phyloP scores from a whole-genome alignment of 1,139 yeast genomes.

The Pichia sp. region DNA sequence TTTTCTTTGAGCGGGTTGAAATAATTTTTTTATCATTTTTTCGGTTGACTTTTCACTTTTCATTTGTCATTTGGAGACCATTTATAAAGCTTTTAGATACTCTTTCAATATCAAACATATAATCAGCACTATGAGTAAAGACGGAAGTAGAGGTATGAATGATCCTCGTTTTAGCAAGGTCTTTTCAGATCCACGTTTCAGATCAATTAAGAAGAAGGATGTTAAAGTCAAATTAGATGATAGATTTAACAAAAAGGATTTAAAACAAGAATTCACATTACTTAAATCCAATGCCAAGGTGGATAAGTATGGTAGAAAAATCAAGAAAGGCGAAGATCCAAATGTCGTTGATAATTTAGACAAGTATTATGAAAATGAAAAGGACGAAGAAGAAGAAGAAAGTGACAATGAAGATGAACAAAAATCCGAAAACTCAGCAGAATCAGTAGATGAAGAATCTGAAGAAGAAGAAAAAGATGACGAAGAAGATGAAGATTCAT shows the following conservation, averaged over 20 bases:
- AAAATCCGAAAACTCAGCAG: slow-evolving; percentile 4
- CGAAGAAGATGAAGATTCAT: slow-evolving; percentile 37
- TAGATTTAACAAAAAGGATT: slow-evolving; percentile 75
- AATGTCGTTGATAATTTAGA: slow-evolving; percentile 43
- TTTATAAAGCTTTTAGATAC: background rate
- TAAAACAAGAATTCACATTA: slow-evolving; percentile 40
- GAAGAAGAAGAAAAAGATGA: slow-evolving; percentile 54
- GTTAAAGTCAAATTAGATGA: slow-evolving; percentile 80
- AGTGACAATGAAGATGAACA: slow-evolving; percentile 20
- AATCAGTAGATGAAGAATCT: slow-evolving; percentile 15
- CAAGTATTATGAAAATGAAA: slow-evolving; percentile 51
- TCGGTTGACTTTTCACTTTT: too few relatives aligned
- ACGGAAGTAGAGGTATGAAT: slow-evolving; percentile 27
- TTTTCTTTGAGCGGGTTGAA: too few relatives aligned
- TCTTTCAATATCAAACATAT: background rate
- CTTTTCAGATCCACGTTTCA: slow-evolving; percentile 88
- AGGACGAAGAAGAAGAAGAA: slow-evolving; percentile 38
- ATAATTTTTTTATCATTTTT: too few relatives aligned
- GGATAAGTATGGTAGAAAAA: slow-evolving; percentile 84
- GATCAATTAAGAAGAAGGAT: slow-evolving; percentile 65
- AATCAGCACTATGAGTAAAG: background rate
- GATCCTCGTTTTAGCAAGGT: slow-evolving; percentile 81
- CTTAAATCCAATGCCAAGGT: slow-evolving; percentile 60
- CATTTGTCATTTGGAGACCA: background rate
- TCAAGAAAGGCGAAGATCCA: slow-evolving; percentile 38